These are phyloP conservation scores for Chalciporus chontae DNA, from an alignment of 768 basidiomycete species.

Conservation along the genomic window DNA sequence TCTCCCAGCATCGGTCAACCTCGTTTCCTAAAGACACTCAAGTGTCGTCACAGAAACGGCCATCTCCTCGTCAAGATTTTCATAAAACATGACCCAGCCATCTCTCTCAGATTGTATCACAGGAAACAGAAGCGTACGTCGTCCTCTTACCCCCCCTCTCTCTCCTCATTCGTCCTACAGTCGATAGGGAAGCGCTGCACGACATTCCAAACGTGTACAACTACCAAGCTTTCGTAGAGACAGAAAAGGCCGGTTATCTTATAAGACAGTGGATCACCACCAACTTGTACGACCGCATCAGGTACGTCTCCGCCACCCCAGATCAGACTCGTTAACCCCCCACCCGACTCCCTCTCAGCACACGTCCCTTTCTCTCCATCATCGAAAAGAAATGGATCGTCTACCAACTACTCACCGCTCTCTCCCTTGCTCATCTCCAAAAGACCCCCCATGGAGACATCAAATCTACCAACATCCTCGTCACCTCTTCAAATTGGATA, in stretches of 20 bases:
- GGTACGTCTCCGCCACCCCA: slow-evolving; percentile 46
- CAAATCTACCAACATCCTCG: slow-evolving; percentile 95
- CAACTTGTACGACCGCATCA: slow-evolving; percentile 95
- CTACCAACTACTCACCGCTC: slow-evolving; percentile 84
- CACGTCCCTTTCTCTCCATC: slow-evolving; percentile 86
- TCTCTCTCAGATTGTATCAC: slow-evolving; percentile 73
- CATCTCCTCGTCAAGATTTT: slow-evolving; percentile 91
- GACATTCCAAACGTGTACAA: slow-evolving; percentile 88
- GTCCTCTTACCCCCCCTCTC: fast-evolving
- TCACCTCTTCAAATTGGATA: slow-evolving; percentile 95
- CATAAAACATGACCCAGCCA: slow-evolving; percentile 86
- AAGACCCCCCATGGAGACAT: slow-evolving; percentile 97
- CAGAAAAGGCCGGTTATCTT: slow-evolving; percentile 93
- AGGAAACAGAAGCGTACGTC: slow-evolving; percentile 69
- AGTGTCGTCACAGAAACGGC: slow-evolving; percentile 80
- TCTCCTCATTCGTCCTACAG: slow-evolving; percentile 37
- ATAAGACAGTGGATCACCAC: slow-evolving; percentile 93
- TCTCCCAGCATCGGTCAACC: slow-evolving; percentile 27
- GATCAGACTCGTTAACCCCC: neutral
- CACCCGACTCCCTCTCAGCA: slow-evolving; percentile 45
- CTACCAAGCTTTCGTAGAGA: slow-evolving; percentile 88
- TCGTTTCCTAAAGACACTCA: slow-evolving; percentile 70
- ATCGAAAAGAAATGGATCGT: slow-evolving; percentile 99
- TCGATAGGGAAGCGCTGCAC: slow-evolving; percentile 76
- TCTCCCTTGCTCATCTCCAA: slow-evolving; percentile 77